Conservation (phyloP, 2,329 filamentous ascomycete species). For the Rhexocercosporidium sp. region DNA sequence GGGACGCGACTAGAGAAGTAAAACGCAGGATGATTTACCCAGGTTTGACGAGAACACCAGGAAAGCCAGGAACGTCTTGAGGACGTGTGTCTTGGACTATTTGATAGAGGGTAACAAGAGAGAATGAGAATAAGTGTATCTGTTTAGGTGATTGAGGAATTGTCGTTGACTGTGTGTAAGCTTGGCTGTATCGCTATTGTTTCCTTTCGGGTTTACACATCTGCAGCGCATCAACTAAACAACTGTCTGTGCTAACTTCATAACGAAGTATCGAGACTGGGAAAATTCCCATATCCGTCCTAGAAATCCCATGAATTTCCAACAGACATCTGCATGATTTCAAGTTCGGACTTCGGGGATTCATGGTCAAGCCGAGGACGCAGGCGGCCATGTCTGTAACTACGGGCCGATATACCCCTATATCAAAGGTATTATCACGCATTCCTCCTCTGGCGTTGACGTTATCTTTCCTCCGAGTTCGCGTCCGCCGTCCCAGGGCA, state of each 20-base stretch:
- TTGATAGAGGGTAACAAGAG: not conserved
- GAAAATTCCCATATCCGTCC: not conserved
- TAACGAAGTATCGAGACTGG: not conserved
- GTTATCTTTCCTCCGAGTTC: slow-evolving; percentile 8
- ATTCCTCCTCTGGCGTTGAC: slow-evolving; percentile 4
- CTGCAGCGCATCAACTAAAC: not conserved
- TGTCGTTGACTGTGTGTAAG: not conserved
- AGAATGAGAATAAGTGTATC: not conserved
- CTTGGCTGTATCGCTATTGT: slow-evolving; percentile 5
- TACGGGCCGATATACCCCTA: not conserved
- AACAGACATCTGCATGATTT: not conserved
- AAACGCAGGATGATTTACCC: not conserved
- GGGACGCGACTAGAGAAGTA: too few species aligned
- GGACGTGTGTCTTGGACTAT: not conserved
- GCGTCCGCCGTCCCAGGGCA: not conserved
- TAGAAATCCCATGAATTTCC: not conserved
- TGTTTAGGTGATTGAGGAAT: too few species aligned
- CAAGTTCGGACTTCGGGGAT: not conserved
- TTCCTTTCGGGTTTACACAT: not conserved
- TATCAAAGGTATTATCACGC: not conserved
- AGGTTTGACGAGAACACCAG: not conserved
- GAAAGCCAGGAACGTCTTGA: not conserved
- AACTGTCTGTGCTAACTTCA: not conserved
- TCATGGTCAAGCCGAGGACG: not conserved
- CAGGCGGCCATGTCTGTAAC: not conserved